phyloP scores from a whole-genome alignment of 495 filamentous ascomycete genomes.

The Daldinia caldariorum region DNA sequence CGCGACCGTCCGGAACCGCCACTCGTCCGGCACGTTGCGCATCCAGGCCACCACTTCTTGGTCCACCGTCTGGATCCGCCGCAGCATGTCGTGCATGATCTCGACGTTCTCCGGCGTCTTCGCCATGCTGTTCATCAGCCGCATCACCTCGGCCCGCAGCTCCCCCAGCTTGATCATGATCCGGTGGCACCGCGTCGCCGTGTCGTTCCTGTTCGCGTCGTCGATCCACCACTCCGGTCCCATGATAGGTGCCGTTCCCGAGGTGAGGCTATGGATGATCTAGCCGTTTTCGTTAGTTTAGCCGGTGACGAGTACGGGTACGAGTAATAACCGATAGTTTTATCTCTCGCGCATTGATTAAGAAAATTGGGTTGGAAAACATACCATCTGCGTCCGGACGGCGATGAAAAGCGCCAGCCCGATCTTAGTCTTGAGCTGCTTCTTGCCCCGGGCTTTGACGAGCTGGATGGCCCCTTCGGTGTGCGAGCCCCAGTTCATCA shows the following conservation, averaged over 20 bases:
- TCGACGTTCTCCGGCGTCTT: conserved; percentile 52
- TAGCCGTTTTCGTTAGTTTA: conserved; percentile 21
- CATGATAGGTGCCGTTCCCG: conserved; percentile 57
- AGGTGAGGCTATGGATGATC: conserved; percentile 59
- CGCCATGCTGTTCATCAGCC: conserved; percentile 48
- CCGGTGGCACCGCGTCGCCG: conserved; percentile 53
- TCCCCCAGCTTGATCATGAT: conserved; percentile 59
- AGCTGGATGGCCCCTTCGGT: conserved; percentile 64
- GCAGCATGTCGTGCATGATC: conserved; percentile 54
- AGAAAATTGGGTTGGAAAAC: conserved; percentile 13
- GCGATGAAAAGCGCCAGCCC: conserved; percentile 61
- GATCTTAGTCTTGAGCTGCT: conserved; percentile 58
- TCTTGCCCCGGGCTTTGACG: conserved; percentile 61
- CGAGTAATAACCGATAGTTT: no score
- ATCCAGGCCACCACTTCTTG: conserved; percentile 56
- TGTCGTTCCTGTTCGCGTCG: conserved; percentile 53
- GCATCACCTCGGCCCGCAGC: conserved; percentile 57
- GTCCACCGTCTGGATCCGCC: conserved; percentile 56
- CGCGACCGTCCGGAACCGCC: conserved; percentile 54
- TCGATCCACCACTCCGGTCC: conserved; percentile 63
- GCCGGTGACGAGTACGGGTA: no score
- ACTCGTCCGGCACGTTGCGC: conserved; percentile 51
- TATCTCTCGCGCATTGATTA: background rate
- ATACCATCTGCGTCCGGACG: conserved; percentile 63
- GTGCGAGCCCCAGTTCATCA: conserved; percentile 64